Percentiles rank a stretch among this genome's conserved stretches.
phyloP scores from a whole-genome alignment of 148 eudicot genomes.

The Camellia lanceoleosa region DNA sequence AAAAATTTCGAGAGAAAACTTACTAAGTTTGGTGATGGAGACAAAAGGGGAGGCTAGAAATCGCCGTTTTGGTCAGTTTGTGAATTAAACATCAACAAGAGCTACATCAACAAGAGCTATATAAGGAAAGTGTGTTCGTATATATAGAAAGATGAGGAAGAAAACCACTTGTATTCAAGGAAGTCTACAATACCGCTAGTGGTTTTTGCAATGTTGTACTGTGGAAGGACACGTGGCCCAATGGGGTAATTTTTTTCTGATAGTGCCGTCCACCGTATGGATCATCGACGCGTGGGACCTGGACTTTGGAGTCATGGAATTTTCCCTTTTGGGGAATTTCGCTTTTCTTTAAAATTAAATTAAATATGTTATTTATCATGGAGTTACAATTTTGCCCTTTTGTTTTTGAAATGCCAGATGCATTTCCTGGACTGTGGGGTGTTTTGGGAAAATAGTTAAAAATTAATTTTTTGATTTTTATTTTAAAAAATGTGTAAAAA shows the following conservation, averaged over 20 bases:
- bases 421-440: too few species aligned
- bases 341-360: background rate
- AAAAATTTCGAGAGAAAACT: background rate
- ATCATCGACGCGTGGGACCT: conserved; percentile 17
- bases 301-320: background rate
- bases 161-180: background rate
- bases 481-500: too few species aligned
- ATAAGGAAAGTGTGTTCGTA: conserved; percentile 15
- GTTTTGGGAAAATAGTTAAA: too few species aligned
- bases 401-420: too few species aligned
- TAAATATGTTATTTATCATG: too few species aligned
- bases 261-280: conserved; percentile 14
- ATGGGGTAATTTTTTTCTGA: background rate
- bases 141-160: background rate
- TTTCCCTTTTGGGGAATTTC: conserved; percentile 9
- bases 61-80: conserved; percentile 11
- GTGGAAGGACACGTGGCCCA: background rate
- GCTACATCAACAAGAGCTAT: too few species aligned
- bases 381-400: too few species aligned
- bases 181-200: conserved; percentile 2
- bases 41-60: conserved; percentile 5
- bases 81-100: background rate
- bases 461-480: too few species aligned
- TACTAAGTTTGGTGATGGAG: background rate
- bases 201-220: background rate